Evolutionary conservation across 768 basidiomycete species (phyloP).

Genomic region (Amanita subjunquillea): DNA sequence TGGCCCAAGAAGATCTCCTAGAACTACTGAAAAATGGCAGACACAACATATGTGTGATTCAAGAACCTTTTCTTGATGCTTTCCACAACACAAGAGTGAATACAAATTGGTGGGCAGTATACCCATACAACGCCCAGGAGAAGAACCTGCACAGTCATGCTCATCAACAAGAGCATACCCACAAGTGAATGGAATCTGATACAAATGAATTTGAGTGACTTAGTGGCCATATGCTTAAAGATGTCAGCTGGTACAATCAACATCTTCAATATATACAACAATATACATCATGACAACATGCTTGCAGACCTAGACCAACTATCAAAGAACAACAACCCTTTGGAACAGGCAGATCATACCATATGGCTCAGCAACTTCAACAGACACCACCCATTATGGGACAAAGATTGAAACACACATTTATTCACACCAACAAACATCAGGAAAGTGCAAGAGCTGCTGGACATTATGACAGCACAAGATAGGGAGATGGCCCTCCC

Average conservation of each 20-base stretch:
- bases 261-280: neutral
- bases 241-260: neutral
- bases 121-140: neutral
- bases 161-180: neutral
- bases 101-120: neutral
- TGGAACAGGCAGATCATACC: neutral
- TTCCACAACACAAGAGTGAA: neutral
- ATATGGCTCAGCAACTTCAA: constrained; percentile 31
- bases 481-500: neutral
- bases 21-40: neutral
- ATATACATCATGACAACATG: neutral
- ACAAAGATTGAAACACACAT: constrained; percentile 11
- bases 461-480: neutral
- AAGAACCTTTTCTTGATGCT: neutral
- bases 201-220: neutral
- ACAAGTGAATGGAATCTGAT: neutral
- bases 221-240: neutral
- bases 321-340: neutral
- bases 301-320: neutral
- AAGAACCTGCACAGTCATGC: neutral
- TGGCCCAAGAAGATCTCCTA: neutral
- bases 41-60: neutral
- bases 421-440: constrained; percentile 11
- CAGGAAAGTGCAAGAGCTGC: neutral
- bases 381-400: constrained; percentile 29